Evolutionary conservation across 2,329 filamentous ascomycete genomes (phyloP).

Genomic region (Botrytis porri): DNA sequence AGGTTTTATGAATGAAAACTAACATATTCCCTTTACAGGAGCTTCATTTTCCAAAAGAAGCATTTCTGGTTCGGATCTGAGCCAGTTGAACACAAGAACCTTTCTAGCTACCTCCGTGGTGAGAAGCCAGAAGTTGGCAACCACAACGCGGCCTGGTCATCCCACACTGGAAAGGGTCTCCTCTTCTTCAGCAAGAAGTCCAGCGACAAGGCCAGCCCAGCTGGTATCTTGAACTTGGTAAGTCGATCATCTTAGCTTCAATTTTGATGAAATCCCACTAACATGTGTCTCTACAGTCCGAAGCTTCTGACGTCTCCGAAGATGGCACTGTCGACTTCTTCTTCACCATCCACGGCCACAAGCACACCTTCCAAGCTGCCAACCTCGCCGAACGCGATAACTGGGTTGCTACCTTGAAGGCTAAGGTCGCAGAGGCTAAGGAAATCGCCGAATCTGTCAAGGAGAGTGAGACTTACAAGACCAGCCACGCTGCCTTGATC

Average conservation of each 20-base stretch:
- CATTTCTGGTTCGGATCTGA: constrained; percentile 85
- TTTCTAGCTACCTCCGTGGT: constrained; percentile 75
- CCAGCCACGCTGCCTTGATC: constrained; percentile 39
- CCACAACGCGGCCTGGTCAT: constrained; percentile 82
- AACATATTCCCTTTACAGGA: constrained; percentile 50
- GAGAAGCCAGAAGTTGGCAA: constrained; percentile 82
- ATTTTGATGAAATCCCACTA: constrained; percentile 29
- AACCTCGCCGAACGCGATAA: constrained; percentile 77
- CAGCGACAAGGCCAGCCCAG: constrained; percentile 75
- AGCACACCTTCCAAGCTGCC: constrained; percentile 88
- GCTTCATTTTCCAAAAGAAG: constrained; percentile 83
- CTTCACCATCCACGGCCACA: constrained; percentile 81
- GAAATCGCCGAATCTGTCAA: constrained; percentile 69
- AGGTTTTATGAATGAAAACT: background rate
- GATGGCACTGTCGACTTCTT: constrained; percentile 79
- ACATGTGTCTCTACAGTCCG: constrained; percentile 45
- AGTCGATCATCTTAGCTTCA: constrained; percentile 37
- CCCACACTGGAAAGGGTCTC: constrained; percentile 91
- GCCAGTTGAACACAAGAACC: constrained; percentile 68
- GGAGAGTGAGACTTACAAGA: constrained; percentile 84
- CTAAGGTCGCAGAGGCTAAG: constrained; percentile 82
- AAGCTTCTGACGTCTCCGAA: constrained; percentile 64
- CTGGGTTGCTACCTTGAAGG: constrained; percentile 84
- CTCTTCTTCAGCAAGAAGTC: constrained; percentile 78
- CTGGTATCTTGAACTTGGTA: constrained; percentile 83